Evolutionary conservation across 768 basidiomycete species (phyloP).

Genomic region (Xerocomus potaroensis): DNA sequence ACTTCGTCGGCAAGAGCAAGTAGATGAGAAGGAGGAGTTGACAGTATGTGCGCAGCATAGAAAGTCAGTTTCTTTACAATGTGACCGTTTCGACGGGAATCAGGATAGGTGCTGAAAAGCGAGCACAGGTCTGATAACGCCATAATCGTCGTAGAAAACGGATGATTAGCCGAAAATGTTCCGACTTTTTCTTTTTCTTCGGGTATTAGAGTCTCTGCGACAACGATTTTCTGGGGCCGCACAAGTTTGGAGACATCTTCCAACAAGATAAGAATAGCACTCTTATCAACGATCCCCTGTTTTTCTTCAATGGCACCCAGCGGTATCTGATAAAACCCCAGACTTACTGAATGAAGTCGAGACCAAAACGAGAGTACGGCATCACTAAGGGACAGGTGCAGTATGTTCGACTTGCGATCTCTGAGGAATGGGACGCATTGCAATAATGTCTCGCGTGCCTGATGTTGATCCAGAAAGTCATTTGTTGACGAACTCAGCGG

Average conservation of each 20-base stretch:
- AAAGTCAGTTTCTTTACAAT: conserved; percentile 60
- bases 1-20: conserved; percentile 41
- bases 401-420: conserved; percentile 53
- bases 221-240: conserved; percentile 37
- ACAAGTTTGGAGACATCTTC: conserved; percentile 45
- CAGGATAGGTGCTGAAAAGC: neutral
- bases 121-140: conserved; percentile 24
- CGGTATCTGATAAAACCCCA: neutral
- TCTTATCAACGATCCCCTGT: conserved; percentile 21
- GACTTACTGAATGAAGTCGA: conserved; percentile 41
- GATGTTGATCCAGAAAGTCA: conserved; percentile 40
- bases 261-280: conserved; percentile 49
- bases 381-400: conserved; percentile 46
- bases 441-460: conserved; percentile 45
- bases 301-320: conserved; percentile 9
- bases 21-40: conserved; percentile 29
- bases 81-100: conserved; percentile 25
- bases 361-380: conserved; percentile 67
- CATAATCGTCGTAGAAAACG: conserved; percentile 14
- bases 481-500: conserved; percentile 45
- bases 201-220: neutral
- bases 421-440: conserved; percentile 60
- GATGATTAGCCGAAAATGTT: conserved; percentile 6
- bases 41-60: conserved; percentile 33
- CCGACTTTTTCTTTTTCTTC: neutral